Percentiles rank a stretch among this genome's conserved stretches.
phyloP scores from a whole-genome alignment of 345 rosid species.

The Cardiospermum halicacabum region DNA sequence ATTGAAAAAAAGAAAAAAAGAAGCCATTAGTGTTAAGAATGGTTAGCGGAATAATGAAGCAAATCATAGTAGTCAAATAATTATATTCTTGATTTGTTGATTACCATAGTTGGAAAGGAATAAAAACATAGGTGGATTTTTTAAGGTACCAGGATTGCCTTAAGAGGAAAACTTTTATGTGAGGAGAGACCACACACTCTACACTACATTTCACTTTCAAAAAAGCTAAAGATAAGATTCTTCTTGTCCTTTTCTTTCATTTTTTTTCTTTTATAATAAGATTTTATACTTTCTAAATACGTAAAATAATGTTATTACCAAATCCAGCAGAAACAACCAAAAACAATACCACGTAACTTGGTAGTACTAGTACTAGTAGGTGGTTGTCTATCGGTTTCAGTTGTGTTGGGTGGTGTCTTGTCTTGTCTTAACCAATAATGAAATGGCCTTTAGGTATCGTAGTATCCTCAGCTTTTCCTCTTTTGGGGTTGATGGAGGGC shows the following conservation, averaged over 20 bases:
- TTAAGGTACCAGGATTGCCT: slow-evolving; percentile 16
- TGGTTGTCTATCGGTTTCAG: neutral
- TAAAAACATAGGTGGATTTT: neutral
- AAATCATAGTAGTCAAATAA: slow-evolving; percentile 6
- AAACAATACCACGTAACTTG: no score
- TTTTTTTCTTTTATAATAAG: no score
- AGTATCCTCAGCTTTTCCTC: neutral
- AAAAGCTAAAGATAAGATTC: slow-evolving; percentile 3
- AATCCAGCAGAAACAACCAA: no score
- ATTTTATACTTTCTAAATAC: no score
- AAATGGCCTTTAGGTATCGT: neutral
- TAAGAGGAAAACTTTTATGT: slow-evolving; percentile 35
- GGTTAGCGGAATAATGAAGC: no score
- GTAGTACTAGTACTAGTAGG: no score
- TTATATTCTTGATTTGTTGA: slow-evolving; percentile 6
- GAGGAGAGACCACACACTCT: neutral
- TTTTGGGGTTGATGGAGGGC: slow-evolving; percentile 26
- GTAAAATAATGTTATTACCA: no score
- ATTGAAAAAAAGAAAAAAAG: neutral
- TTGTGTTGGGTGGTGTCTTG: neutral
- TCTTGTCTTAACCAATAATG: neutral
- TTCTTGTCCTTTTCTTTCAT: neutral
- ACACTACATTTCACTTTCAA: no score
- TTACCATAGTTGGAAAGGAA: slow-evolving; percentile 1
- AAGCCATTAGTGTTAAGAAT: no score